Conservation (phyloP, 2,329 filamentous ascomycete genomes). For the Onygena corvina region DNA sequence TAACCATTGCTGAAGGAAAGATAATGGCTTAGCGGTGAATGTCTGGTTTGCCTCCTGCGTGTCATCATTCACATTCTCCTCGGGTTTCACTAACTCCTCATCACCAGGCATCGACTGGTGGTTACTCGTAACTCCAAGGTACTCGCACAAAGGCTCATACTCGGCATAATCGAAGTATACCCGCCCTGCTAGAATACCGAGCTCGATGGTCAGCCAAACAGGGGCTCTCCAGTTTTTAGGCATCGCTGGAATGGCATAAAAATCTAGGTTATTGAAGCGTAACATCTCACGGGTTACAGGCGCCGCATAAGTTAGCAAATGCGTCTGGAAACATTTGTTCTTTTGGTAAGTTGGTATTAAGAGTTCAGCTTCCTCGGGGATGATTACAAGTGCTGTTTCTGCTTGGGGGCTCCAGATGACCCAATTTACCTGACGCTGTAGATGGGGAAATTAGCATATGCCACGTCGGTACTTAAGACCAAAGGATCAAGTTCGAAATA, state of each 20-base stretch:
- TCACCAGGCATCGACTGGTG: background rate
- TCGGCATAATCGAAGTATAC: constrained; percentile 38
- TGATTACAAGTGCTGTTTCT: constrained; percentile 45
- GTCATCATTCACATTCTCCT: background rate
- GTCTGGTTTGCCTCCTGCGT: background rate
- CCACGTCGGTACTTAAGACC: too few relatives aligned
- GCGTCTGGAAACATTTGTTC: constrained; percentile 18
- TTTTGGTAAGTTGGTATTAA: constrained; percentile 38
- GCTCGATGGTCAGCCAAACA: constrained; percentile 43
- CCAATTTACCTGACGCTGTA: constrained; percentile 46
- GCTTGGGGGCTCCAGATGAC: constrained; percentile 43
- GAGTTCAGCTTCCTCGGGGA: constrained; percentile 50
- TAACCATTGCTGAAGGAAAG: constrained; percentile 28
- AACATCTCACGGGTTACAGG: constrained; percentile 51
- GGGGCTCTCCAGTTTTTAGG: constrained; percentile 35
- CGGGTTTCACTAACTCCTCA: background rate
- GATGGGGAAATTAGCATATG: constrained; percentile 20
- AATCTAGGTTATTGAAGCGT: constrained; percentile 44
- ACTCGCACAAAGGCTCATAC: constrained; percentile 16
- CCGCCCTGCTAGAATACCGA: constrained; percentile 50
- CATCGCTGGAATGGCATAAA: constrained; percentile 42
- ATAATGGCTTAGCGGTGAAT: constrained; percentile 16
- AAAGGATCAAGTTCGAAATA: background rate
- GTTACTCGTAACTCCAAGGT: constrained; percentile 6
- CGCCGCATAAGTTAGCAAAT: constrained; percentile 47